Evolutionary conservation across 2,329 filamentous ascomycete species (phyloP), one percentile per base, ranked within the genome.

Genomic region (Penicillium sumatraense): DNA sequence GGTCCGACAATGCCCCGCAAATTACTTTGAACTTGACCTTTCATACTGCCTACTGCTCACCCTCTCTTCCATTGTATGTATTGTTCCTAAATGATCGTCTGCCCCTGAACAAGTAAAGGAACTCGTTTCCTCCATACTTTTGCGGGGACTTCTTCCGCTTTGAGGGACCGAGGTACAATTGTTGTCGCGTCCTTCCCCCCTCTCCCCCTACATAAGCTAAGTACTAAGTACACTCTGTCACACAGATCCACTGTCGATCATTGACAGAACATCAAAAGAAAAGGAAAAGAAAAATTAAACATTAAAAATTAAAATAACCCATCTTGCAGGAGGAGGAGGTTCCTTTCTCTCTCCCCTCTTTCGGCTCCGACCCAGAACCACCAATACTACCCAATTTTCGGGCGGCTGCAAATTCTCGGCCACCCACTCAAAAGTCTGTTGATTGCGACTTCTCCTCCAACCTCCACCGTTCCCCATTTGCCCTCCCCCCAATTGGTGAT

Each of bases 211-310:
- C 44, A 48, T 58, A 60, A 49, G 36, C 54, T 55, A n/a, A n/a
- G n/a, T n/a, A n/a, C n/a, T n/a, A n/a, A n/a, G 53, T 47, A 38
- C 16, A 40, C 29, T 38, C 21, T 49, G 61, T 67, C 53, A 61
- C 66, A 69, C 64, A 58, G 57, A 63, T 66, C 62, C 60, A 63
- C 65, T 51, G 59, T 58, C 55, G 59, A 68, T 68, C 63, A 58
- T 59, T 63, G 58, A 42, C 57, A 54, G 54, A 49, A 27, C 49
- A 31, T n/a, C n/a, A 40, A 36, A 36, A 18, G 11, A 36, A 36
- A 18, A 18, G 14, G n/a, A 36, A 18, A 18, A 36, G 18, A 36
- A 18, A 35, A 47, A 29, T n/a, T n/a, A n/a, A n/a, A n/a, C n/a
- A n/a, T n/a, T n/a, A n/a, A n/a, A n/a, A n/a, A n/a, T n/a, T n/a